These are phyloP conservation scores for Pythium coloratum DNA, from an alignment of 352 stramenopile genomes.

Conservation along the genomic window DNA sequence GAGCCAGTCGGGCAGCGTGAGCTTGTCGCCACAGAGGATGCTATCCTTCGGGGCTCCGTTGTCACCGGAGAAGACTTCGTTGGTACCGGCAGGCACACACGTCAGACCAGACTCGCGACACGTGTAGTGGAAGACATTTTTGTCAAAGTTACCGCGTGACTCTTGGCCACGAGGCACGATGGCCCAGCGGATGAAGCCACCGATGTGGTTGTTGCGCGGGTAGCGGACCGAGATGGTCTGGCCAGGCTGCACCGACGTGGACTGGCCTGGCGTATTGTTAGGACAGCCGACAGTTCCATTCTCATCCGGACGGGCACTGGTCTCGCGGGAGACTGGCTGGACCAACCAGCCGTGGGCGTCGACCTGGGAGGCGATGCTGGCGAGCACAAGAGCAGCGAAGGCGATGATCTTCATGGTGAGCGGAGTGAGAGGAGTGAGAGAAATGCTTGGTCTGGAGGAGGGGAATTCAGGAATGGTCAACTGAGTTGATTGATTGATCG, in stretches of 20 bases:
- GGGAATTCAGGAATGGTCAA: neutral
- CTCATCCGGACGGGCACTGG: neutral
- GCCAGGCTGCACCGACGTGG: neutral
- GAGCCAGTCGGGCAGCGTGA: slow-evolving; percentile 8
- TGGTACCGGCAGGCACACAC: slow-evolving; percentile 5
- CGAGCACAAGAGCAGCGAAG: neutral
- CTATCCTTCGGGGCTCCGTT: neutral
- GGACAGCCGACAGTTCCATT: neutral
- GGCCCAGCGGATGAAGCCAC: slow-evolving; percentile 25
- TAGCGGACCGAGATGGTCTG: slow-evolving; percentile 5
- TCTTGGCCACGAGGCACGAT: slow-evolving; percentile 19
- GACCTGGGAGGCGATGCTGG: neutral
- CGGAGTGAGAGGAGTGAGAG: too few relatives aligned
- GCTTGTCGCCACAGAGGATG: slow-evolving; percentile 6
- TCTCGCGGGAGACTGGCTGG: neutral
- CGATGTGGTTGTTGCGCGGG: slow-evolving; percentile 12
- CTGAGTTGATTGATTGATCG: neutral
- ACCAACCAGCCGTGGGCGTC: neutral
- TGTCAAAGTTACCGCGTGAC: slow-evolving; percentile 15
- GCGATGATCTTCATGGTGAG: neutral
- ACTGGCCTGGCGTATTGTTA: neutral
- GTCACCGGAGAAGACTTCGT: slow-evolving; percentile 10
- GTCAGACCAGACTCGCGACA: slow-evolving; percentile 19
- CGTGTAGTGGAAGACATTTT: slow-evolving; percentile 24
- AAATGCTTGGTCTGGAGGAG: neutral